A percentile compares a stretch with the other conserved stretches of the same genome.
Evolutionary conservation across 2,329 filamentous ascomycete genomes (phyloP).

Genomic region (Aspergillus brasiliensis): DNA sequence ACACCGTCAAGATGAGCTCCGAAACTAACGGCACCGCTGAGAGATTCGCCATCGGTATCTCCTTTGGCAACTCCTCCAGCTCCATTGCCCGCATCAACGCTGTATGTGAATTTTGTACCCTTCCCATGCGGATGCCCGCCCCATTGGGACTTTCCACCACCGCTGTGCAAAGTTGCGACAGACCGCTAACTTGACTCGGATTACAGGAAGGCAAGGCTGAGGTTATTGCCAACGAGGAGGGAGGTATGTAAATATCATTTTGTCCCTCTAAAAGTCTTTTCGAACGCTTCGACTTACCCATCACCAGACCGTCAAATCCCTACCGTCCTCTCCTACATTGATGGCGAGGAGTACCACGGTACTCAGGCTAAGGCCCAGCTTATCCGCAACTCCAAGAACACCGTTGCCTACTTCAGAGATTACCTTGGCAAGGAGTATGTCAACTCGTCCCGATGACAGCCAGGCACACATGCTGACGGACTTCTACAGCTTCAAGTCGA

Average conservation of each 20-base stretch:
- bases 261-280: background rate
- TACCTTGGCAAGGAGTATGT: conserved; percentile 87
- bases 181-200: background rate
- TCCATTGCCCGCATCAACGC: conserved; percentile 86
- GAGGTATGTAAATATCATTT: conserved; percentile 54
- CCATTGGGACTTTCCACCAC: background rate
- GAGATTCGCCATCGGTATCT: conserved; percentile 82
- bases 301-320: conserved; percentile 89
- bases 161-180: background rate
- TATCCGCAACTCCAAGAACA: conserved; percentile 89
- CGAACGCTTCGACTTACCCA: conserved; percentile 20
- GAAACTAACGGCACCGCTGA: conserved; percentile 56
- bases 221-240: conserved; percentile 98
- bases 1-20: conserved; percentile 49
- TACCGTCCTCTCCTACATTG: conserved; percentile 88
- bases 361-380: conserved; percentile 93
- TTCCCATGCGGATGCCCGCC: background rate
- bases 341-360: conserved; percentile 95
- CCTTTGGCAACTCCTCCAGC: conserved; percentile 98
- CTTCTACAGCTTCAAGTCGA: conserved; percentile 74
- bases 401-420: conserved; percentile 92
- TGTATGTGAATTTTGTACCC: conserved; percentile 38
- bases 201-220: conserved; percentile 84
- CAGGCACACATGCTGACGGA: conserved; percentile 14
- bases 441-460: background rate